Base-by-base conservation (phyloP, 257 asterid species). In the Osmanthus fragrans region DNA sequence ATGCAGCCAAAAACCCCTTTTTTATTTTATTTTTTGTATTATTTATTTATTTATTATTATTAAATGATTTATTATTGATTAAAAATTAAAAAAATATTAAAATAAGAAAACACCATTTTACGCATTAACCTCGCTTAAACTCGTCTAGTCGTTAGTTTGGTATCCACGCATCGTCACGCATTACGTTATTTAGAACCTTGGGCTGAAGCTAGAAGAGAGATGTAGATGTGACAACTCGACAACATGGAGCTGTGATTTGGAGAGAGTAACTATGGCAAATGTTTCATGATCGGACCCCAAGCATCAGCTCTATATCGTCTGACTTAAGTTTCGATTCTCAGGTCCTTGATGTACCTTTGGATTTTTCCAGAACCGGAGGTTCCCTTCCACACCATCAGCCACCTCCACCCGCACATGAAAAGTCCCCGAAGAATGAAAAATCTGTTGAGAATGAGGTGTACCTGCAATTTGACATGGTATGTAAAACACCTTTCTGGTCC, bases 391-490 rank as follows among this genome's bases (percentile, higher is more conserved):
- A 16, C 3, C 23, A 51, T 5, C 60, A 51, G 60, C 21, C 2
- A 18, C 66, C 66, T 58, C 29, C 21, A n/a, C 25, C 21, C 21
- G 25, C 7, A 54, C 7, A 3, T 19, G 23, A 54, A 54, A 18
- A 2, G 16, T 54, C 15, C 23, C 40, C 13, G 51, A 76, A 69
- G 64, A 81, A 76, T 72, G 80, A 81, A 36, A 25, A 23, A 0
- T 5, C 74, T 25, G 70, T 72, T 8, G 54, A 73, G 75, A 71
- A 76, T 23, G 37, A 63, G 15, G 72, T 32, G 64, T 54, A 4
- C 18, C 64, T 54, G 23, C 27, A 16, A 3, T 54, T 0, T 19
- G 19, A 54, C 64, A 54, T 54, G 64, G 75, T 72, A 72, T 40
- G 75, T 27, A 30, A 30, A 30, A 30, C 32, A 30, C 32, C 32